Conservation (phyloP, 352 stramenopile species). For the Pythium dissimile region DNA sequence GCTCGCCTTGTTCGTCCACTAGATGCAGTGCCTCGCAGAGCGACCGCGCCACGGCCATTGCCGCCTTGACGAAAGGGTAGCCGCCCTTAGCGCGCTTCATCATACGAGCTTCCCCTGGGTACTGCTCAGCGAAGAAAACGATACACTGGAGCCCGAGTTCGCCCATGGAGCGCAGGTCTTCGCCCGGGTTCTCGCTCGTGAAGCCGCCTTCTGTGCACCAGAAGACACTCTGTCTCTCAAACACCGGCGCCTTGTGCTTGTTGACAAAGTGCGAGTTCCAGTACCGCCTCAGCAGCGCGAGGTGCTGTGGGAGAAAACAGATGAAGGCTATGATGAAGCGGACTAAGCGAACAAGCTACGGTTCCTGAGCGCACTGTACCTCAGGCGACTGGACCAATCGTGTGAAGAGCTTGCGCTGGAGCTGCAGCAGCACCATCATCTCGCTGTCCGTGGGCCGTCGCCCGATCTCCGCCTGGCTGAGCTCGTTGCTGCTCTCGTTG, state of each 20-base stretch:
- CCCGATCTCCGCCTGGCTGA: conserved; percentile 35
- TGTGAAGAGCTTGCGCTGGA: conserved; percentile 56
- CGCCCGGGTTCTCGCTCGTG: conserved; percentile 42
- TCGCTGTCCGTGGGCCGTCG: conserved; percentile 53
- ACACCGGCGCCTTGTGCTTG: conserved; percentile 27
- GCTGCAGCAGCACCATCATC: conserved; percentile 55
- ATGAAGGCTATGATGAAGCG: background rate
- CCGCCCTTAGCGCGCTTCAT: conserved; percentile 54
- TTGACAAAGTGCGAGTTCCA: conserved; percentile 48
- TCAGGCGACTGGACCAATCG: conserved; percentile 60
- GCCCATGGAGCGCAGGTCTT: conserved; percentile 51
- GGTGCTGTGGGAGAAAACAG: too few species aligned
- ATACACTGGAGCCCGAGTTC: conserved; percentile 60
- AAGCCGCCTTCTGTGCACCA: conserved; percentile 51
- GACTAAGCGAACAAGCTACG: background rate
- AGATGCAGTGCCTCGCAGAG: conserved; percentile 49
- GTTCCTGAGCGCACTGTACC: conserved; percentile 21
- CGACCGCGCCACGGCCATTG: conserved; percentile 42
- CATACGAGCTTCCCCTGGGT: conserved; percentile 53
- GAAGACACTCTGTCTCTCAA: conserved; percentile 37
- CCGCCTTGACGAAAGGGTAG: conserved; percentile 64
- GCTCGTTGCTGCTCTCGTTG: conserved; percentile 31
- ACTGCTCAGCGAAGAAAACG: conserved; percentile 65
- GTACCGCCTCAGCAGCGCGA: conserved; percentile 55
- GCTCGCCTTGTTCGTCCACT: conserved; percentile 34